Conservation (phyloP, 768 basidiomycete species). For the Rickenella mellea region DNA sequence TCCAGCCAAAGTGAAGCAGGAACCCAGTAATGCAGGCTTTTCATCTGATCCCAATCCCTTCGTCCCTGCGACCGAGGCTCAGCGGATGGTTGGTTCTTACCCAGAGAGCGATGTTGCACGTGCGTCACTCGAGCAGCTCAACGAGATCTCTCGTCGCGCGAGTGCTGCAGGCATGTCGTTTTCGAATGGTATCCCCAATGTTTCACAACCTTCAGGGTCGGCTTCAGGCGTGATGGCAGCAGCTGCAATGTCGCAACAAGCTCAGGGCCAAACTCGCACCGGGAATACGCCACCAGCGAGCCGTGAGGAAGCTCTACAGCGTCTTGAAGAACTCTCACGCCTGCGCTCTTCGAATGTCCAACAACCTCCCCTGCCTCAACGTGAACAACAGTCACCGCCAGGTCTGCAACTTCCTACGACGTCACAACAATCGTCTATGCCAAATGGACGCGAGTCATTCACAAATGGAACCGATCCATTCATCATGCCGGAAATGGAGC, state of each 20-base stretch:
- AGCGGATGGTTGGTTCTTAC: conserved; percentile 33
- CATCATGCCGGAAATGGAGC: conserved; percentile 2
- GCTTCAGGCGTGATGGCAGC: conserved; percentile 3
- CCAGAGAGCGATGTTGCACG: conserved; percentile 53
- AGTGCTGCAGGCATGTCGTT: conserved; percentile 33
- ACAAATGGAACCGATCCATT: neutral
- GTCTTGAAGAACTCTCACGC: conserved; percentile 45
- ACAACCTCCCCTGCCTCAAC: conserved; percentile 8
- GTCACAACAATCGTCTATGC: neutral
- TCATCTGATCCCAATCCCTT: conserved; percentile 43
- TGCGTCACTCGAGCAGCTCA: conserved; percentile 68
- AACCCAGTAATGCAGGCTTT: no score
- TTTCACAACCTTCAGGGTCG: conserved; percentile 3
- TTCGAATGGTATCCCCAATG: conserved; percentile 4
- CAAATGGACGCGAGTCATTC: no score
- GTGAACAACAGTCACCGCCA: conserved; percentile 8
- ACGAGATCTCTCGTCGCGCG: conserved; percentile 62
- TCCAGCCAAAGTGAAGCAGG: conserved; percentile 23
- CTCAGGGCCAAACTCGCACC: conserved; percentile 10
- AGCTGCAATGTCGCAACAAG: conserved; percentile 5
- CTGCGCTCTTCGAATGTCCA: conserved; percentile 19
- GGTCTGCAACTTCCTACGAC: neutral
- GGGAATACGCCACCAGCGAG: conserved; percentile 13
- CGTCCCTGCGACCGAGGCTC: conserved; percentile 47
- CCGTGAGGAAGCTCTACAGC: conserved; percentile 38